Conservation (phyloP, 495 filamentous ascomycete species). For the Xylaria grammica region DNA sequence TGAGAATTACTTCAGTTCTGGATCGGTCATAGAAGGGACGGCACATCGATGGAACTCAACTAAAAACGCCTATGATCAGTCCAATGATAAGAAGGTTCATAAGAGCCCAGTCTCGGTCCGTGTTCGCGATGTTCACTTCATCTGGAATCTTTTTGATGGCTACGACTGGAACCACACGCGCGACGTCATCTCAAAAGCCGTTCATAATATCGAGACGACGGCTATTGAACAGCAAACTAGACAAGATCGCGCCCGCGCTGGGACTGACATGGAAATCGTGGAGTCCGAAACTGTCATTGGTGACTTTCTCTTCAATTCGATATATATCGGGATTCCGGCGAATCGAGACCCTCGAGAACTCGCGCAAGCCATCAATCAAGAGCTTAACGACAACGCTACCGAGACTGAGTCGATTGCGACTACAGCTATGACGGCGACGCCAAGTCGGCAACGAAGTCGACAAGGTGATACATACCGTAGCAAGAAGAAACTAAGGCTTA, state of each 20-base stretch:
- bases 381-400: constrained; percentile 83
- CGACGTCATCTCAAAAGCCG: constrained; percentile 83
- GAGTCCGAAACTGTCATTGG: constrained; percentile 88
- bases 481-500: constrained; percentile 71
- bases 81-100: constrained; percentile 65
- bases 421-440: constrained; percentile 66
- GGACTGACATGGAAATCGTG: constrained; percentile 63
- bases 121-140: constrained; percentile 85
- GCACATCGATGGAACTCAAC: constrained; percentile 80
- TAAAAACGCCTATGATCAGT: constrained; percentile 71
- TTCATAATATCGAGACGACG: constrained; percentile 81
- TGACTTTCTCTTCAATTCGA: constrained; percentile 97
- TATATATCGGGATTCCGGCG: constrained; percentile 91
- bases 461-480: constrained; percentile 48
- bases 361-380: constrained; percentile 79
- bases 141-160: constrained; percentile 98
- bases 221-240: constrained; percentile 73
- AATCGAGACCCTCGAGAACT: constrained; percentile 84
- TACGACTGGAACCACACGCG: constrained; percentile 94
- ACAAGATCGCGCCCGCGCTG: constrained; percentile 42
- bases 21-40: constrained; percentile 65
- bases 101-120: constrained; percentile 75
- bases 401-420: constrained; percentile 89
- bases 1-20: constrained; percentile 78
- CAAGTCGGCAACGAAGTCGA: constrained; percentile 59